Evolutionary conservation across 2,329 filamentous ascomycete genomes (phyloP).

Genomic region (Cladosporium colombiae): DNA sequence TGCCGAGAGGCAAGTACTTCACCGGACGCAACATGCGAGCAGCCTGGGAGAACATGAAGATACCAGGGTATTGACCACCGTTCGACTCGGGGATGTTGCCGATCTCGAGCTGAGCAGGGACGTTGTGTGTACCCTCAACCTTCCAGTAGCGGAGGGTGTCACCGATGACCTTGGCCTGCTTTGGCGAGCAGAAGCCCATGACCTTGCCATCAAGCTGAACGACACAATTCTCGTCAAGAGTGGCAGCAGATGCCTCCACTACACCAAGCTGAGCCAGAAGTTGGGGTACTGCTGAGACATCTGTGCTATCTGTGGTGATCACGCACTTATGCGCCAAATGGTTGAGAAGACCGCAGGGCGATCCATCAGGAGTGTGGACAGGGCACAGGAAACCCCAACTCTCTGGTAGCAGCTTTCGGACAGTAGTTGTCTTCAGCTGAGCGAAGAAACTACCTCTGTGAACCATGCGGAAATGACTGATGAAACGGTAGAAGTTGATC

Average conservation of each 20-base stretch:
- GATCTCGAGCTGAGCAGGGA: constrained; percentile 85
- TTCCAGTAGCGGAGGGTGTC: constrained; percentile 95
- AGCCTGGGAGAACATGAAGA: constrained; percentile 87
- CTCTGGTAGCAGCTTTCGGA: constrained; percentile 91
- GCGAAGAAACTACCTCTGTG: constrained; percentile 99
- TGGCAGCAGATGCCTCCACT: constrained; percentile 72
- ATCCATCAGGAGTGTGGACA: constrained; percentile 94
- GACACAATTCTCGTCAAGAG: constrained; percentile 78
- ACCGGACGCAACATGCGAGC: constrained; percentile 88
- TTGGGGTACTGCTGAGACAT: constrained; percentile 72
- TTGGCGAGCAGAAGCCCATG: constrained; percentile 84
- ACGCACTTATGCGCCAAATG: constrained; percentile 94
- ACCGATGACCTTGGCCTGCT: constrained; percentile 76
- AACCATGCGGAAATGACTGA: constrained; percentile 98
- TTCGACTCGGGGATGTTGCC: constrained; percentile 86
- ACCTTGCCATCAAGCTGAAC: constrained; percentile 90
- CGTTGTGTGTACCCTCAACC: constrained; percentile 77
- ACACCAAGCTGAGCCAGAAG: constrained; percentile 80
- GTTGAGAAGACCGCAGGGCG: constrained; percentile 90
- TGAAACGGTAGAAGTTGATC: constrained; percentile 98
- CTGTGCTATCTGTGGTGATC: constrained; percentile 73
- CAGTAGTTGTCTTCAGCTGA: constrained; percentile 93
- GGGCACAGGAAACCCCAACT: constrained; percentile 98
- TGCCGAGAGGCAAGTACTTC: constrained; percentile 85
- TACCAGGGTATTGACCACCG: constrained; percentile 91